A percentile compares a stretch with the other conserved stretches of the same genome.
Conservation (phyloP, 306 rosid species). For the Astragalus glycyphyllos region DNA sequence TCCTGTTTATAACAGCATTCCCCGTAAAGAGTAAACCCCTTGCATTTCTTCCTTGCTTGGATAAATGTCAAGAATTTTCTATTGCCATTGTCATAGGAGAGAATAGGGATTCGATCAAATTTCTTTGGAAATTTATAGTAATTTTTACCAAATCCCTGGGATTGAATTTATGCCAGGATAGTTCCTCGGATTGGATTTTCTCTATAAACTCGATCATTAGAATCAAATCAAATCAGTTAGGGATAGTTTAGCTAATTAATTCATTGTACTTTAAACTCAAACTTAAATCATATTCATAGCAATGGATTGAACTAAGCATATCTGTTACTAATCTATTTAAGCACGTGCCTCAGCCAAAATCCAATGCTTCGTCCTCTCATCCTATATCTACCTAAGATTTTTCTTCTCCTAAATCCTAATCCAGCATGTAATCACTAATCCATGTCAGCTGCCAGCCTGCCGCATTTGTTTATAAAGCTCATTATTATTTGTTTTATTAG, state of each 20-base stretch:
- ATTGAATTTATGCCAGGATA: background rate
- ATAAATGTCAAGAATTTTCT: conserved; percentile 16
- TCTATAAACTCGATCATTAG: background rate
- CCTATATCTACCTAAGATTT: too few species aligned
- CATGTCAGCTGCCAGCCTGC: too few species aligned
- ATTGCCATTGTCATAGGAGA: background rate
- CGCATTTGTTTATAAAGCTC: too few species aligned
- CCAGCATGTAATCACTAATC: too few species aligned
- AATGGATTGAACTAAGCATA: too few species aligned
- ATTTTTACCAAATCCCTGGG: background rate
- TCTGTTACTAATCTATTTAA: too few species aligned
- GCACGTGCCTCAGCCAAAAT: too few species aligned
- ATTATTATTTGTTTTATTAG: background rate
- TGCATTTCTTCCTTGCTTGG: background rate
- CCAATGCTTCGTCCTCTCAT: too few species aligned
- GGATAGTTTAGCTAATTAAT: too few species aligned
- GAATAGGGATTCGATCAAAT: background rate
- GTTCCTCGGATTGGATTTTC: background rate
- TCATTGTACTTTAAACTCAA: background rate
- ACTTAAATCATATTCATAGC: background rate
- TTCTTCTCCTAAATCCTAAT: too few species aligned
- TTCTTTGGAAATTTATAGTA: too few species aligned
- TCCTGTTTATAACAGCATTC: conserved; percentile 63
- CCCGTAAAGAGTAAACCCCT: conserved; percentile 31
- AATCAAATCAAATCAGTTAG: background rate